A percentile compares a stretch with the other conserved stretches of the same genome.
phyloP scores from a whole-genome alignment of 2,329 filamentous ascomycete genomes.

The Colletotrichum simmondsii region DNA sequence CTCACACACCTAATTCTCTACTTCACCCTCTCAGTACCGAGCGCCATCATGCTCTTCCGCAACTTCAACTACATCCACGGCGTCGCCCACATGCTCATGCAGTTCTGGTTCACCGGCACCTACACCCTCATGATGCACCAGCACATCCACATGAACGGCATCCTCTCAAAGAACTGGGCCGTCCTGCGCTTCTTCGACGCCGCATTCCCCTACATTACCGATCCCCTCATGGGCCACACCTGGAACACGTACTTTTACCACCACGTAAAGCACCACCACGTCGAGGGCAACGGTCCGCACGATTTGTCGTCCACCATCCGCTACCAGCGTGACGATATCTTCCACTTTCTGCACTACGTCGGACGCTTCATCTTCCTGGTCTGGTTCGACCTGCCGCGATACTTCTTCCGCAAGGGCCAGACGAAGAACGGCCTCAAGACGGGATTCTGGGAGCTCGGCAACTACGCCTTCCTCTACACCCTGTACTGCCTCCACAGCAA shows the following conservation, averaged over 20 bases:
- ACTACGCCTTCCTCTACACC: slow-evolving; percentile 63
- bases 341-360: slow-evolving; percentile 77
- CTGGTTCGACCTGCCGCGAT: slow-evolving; percentile 80
- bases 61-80: slow-evolving; percentile 77
- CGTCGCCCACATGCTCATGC: slow-evolving; percentile 72
- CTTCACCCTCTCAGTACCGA: slow-evolving; percentile 75
- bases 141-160: slow-evolving; percentile 81
- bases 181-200: slow-evolving; percentile 66
- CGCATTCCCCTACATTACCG: slow-evolving; percentile 77
- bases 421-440: slow-evolving; percentile 63
- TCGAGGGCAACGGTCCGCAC: slow-evolving; percentile 82
- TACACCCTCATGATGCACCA: slow-evolving; percentile 89
- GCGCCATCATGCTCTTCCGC: slow-evolving; percentile 72
- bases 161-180: slow-evolving; percentile 62
- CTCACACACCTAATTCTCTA: slow-evolving; percentile 81
- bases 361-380: slow-evolving; percentile 78
- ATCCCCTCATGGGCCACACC: slow-evolving; percentile 84
- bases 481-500: slow-evolving; percentile 62
- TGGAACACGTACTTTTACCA: slow-evolving; percentile 90
- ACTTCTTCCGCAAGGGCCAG: slow-evolving; percentile 76
- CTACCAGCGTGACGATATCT: slow-evolving; percentile 77
- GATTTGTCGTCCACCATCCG: slow-evolving; percentile 81
- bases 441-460: slow-evolving; percentile 69
- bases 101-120: slow-evolving; percentile 75
- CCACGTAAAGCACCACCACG: slow-evolving; percentile 87